Evolutionary conservation across 148 eudicot genomes (phyloP).

Genomic region (Camellia sinensis): DNA sequence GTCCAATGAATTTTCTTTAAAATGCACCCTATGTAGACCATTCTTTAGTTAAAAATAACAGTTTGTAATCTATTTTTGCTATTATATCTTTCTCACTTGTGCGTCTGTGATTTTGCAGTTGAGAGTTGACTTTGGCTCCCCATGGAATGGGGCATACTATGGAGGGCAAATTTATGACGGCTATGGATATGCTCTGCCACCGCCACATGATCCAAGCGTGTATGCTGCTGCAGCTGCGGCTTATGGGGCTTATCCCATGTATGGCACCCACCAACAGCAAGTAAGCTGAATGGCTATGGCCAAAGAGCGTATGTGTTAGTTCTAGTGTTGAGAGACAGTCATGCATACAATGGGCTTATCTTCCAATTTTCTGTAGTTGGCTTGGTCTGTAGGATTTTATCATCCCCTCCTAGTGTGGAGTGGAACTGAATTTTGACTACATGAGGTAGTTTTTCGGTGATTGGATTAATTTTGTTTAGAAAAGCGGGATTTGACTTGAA

Average conservation of each 20-base stretch:
- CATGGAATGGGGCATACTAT: constrained; percentile 79
- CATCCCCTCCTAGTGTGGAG: constrained; percentile 45
- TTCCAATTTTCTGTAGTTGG: constrained; percentile 42
- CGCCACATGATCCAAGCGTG: constrained; percentile 84
- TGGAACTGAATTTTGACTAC: constrained; percentile 74
- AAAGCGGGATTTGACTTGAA: constrained; percentile 15
- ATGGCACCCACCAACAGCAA: constrained; percentile 77
- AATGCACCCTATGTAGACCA: neutral
- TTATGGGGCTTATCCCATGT: constrained; percentile 74
- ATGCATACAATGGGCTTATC: constrained; percentile 22
- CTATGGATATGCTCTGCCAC: constrained; percentile 70
- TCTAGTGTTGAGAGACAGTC: neutral
- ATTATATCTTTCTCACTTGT: constrained; percentile 8
- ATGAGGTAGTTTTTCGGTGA: constrained; percentile 30
- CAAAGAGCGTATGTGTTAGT: constrained; percentile 10
- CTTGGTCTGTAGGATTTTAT: constrained; percentile 44
- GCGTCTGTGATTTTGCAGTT: constrained; percentile 37
- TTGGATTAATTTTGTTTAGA: too few species aligned
- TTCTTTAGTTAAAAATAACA: neutral
- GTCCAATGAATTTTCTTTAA: neutral
- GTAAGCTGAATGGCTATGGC: constrained; percentile 44
- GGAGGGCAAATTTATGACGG: constrained; percentile 79
- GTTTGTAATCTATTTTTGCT: neutral
- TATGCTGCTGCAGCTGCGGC: constrained; percentile 70
- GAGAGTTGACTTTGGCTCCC: constrained; percentile 67